Conservation (phyloP, 1,284 basidiomycete species). For the Gomphus sp. region DNA sequence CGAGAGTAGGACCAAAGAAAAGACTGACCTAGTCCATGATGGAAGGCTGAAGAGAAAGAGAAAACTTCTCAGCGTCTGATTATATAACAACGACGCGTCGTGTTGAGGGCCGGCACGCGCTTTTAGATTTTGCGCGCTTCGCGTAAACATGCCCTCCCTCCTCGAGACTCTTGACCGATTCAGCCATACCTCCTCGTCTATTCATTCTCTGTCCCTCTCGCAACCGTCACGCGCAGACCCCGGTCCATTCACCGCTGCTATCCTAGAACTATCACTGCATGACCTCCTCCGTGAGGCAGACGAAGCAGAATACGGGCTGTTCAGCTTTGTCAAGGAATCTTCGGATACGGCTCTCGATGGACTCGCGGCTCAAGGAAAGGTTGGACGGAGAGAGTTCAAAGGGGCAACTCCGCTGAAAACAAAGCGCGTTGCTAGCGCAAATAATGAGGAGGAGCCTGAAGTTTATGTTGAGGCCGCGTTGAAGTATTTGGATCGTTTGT, state of each 20-base stretch:
- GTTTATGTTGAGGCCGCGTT: slow-evolving; percentile 64
- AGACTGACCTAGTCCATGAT: slow-evolving; percentile 12
- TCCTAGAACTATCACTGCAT: slow-evolving; percentile 50
- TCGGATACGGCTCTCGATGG: slow-evolving; percentile 25
- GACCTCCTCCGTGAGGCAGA: slow-evolving; percentile 72
- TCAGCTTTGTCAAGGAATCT: slow-evolving; percentile 37
- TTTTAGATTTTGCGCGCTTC: too few relatives aligned
- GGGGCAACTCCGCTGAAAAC: slow-evolving; percentile 59
- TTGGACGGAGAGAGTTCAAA: slow-evolving; percentile 52
- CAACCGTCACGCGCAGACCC: background rate
- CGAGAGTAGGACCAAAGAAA: background rate
- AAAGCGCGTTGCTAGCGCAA: slow-evolving; percentile 29
- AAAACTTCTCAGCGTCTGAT: slow-evolving; percentile 6
- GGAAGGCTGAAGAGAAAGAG: slow-evolving; percentile 1
- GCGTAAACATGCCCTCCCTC: slow-evolving; percentile 29
- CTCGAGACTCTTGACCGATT: slow-evolving; percentile 36
- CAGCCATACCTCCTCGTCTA: slow-evolving; percentile 25
- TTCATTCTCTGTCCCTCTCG: too few relatives aligned
- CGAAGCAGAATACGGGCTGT: slow-evolving; percentile 64
- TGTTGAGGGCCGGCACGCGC: slow-evolving; percentile 3
- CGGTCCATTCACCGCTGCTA: slow-evolving; percentile 29
- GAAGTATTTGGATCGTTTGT: slow-evolving; percentile 69
- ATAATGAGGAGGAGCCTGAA: slow-evolving; percentile 55
- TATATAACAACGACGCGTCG: slow-evolving; percentile 1
- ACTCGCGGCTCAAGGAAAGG: slow-evolving; percentile 26